These are phyloP conservation scores for Penicillium aurantiogriseum DNA, from an alignment of 2,329 filamentous ascomycete genomes.

Conservation along the genomic window DNA sequence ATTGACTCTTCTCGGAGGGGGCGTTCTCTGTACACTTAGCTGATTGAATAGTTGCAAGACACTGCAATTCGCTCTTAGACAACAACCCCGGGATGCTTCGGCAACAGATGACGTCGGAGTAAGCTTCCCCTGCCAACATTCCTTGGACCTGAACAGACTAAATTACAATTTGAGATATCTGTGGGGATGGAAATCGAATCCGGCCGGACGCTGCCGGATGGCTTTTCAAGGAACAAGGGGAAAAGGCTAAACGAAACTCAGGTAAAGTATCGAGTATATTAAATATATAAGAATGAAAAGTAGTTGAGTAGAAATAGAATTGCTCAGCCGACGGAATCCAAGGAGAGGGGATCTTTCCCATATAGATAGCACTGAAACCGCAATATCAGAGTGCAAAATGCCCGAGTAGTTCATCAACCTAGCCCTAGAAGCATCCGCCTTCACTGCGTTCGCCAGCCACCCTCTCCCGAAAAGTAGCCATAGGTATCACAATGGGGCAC, in stretches of 20 bases:
- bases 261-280: background rate
- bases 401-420: background rate
- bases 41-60: background rate
- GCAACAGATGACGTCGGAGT: constrained; percentile 4
- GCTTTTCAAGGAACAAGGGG: background rate
- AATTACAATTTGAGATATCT: background rate
- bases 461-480: constrained; percentile 5
- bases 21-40: background rate
- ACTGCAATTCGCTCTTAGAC: background rate
- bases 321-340: background rate
- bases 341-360: background rate
- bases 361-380: background rate
- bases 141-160: background rate
- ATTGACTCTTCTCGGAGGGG: background rate
- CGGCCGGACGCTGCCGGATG: background rate
- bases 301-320: background rate
- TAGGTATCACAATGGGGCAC: constrained; percentile 8
- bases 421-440: background rate
- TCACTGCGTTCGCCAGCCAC: constrained; percentile 7
- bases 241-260: background rate
- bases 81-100: background rate
- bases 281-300: background rate
- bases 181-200: constrained; percentile 2
- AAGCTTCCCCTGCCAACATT: background rate
- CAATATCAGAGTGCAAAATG: background rate